These are phyloP conservation scores for Actinomortierella wolfii DNA, from an alignment of 371 early-diverging fungal species.

Conservation along the genomic window DNA sequence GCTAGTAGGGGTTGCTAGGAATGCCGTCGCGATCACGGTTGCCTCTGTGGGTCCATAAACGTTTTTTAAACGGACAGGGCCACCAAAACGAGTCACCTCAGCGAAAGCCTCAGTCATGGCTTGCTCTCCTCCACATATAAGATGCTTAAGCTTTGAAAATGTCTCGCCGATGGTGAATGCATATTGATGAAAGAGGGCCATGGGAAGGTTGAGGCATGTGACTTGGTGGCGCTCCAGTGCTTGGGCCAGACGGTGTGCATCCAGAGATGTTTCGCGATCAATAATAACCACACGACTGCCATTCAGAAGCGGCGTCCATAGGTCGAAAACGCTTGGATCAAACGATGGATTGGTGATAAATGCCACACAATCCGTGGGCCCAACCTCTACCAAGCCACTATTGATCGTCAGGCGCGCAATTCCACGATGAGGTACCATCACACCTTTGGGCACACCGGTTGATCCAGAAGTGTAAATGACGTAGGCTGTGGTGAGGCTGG, in stretches of 20 bases:
- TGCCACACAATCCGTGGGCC: slow-evolving; percentile 1
- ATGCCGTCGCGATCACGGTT: neutral
- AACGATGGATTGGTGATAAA: neutral
- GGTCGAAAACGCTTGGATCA: neutral
- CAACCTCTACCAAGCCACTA: no score
- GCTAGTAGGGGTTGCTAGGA: neutral
- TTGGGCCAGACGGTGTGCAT: neutral
- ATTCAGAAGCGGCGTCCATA: slow-evolving; percentile 4
- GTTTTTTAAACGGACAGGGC: slow-evolving; percentile 4
- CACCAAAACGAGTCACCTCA: slow-evolving; percentile 1
- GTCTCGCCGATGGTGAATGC: neutral
- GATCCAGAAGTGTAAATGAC: slow-evolving; percentile 5
- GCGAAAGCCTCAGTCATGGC: slow-evolving; percentile 1
- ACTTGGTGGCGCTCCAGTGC: slow-evolving; percentile 5
- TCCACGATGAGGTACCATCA: slow-evolving; percentile 1
- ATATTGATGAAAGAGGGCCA: slow-evolving; percentile 1
- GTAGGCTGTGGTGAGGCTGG: slow-evolving; percentile 3
- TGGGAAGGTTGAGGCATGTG: neutral
- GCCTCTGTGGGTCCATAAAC: slow-evolving; percentile 17
- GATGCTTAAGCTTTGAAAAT: neutral
- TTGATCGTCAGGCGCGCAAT: neutral
- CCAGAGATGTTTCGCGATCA: neutral
- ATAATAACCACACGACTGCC: slow-evolving; percentile 1
- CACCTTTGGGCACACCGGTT: slow-evolving; percentile 3
- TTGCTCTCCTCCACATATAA: neutral